Evolutionary conservation across 2,329 filamentous ascomycete genomes (phyloP).

Genomic region (Aspergillus fumigatus): DNA sequence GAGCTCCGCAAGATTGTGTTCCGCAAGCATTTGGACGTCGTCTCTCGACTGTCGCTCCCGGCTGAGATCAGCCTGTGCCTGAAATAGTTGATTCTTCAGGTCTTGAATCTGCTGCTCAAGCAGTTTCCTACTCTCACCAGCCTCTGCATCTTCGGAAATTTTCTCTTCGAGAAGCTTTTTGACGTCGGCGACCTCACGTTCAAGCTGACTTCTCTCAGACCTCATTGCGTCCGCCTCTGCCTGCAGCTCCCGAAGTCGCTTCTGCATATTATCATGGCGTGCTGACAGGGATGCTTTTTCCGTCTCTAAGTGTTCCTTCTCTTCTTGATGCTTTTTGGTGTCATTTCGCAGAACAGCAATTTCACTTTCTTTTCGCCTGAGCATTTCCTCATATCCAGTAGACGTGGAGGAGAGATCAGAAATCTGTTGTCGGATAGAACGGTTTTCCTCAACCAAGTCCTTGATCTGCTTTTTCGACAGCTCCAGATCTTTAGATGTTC

Average conservation of each 20-base stretch:
- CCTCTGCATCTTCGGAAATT: slow-evolving; percentile 83
- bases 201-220: slow-evolving; percentile 75
- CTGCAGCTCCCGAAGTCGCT: slow-evolving; percentile 75
- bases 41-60: slow-evolving; percentile 89
- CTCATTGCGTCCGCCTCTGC: slow-evolving; percentile 83
- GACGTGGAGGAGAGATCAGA: slow-evolving; percentile 84
- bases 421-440: slow-evolving; percentile 77
- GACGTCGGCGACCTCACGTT: slow-evolving; percentile 84
- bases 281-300: slow-evolving; percentile 67
- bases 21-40: slow-evolving; percentile 83
- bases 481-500: slow-evolving; percentile 74
- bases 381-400: slow-evolving; percentile 89
- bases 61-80: slow-evolving; percentile 82
- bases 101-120: slow-evolving; percentile 83
- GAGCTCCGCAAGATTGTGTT: slow-evolving; percentile 79
- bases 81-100: slow-evolving; percentile 78
- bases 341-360: slow-evolving; percentile 79
- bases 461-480: slow-evolving; percentile 68
- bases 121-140: slow-evolving; percentile 72
- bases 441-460: slow-evolving; percentile 74
- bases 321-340: slow-evolving; percentile 74
- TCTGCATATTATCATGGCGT: slow-evolving; percentile 75
- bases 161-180: slow-evolving; percentile 82
- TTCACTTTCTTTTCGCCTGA: slow-evolving; percentile 91
- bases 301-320: slow-evolving; percentile 71